Base-by-base conservation (phyloP, 805 yeast genomes). In the Candida endomychidarum region DNA sequence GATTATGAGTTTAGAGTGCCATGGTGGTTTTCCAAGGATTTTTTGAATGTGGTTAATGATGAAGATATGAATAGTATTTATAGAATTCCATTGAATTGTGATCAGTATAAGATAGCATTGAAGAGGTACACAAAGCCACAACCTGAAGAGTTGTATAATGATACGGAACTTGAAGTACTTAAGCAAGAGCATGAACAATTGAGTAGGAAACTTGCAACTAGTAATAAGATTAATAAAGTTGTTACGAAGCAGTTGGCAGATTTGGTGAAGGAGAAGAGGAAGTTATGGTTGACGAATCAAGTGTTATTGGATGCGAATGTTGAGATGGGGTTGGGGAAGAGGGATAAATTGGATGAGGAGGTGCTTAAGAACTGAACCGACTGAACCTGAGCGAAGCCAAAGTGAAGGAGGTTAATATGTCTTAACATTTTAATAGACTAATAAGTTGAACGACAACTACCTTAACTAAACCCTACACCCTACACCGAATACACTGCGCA, bases 281-380 rank as follows among this genome's bases (percentile, higher is more conserved):
- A 59, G 24, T 43, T 70, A 19, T 73, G 74, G 72, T 40, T 57
- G 5, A 48, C 57, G 5, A 75, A 70, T 39, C 78, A 75, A 43
- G 41, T 63, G 8, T 49, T 75, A 12, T 46, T 75, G 18, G 74
- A 74, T 39, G 69, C 72, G 4, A 71, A 69, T 38, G 55, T 72
- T 19, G 43, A 53, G 26, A 37, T 64, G 8, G 75, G 70, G 2
- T 51, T 69, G 18, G 71, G 28, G 2, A 32, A 40, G 5, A 27
- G 39, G 3, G 51, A 48, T 38, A 29, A 37, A 11, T 26, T 21
- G 15, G 51, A 48, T 43, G 39, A 42, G 3, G 51, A 44, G 32
- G 19, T 47, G n/a, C 40, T 33, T 18, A 39, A 32, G 21, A 44
- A 32, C 14, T 32, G 9, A n/a, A n/a, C n/a, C n/a, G n/a, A n/a